Conservation (phyloP, 83 land plant genomes). For the Thuja plicata region DNA sequence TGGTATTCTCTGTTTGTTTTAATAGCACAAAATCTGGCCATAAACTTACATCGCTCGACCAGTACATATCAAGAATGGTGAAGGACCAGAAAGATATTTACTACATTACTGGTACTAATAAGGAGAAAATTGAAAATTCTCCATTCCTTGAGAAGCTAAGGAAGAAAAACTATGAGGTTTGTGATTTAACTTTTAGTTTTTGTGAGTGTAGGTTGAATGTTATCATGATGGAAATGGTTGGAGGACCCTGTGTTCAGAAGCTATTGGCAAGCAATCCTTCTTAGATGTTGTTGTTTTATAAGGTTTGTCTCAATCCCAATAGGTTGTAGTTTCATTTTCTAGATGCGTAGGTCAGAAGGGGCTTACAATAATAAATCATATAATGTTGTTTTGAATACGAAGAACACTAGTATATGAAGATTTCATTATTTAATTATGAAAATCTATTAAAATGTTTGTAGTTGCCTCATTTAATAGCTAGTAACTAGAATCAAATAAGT, state of each 20-base stretch:
- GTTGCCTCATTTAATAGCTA: no score
- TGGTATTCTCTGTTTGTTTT: neutral
- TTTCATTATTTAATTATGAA: no score
- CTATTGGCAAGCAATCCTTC: slow-evolving; percentile 43
- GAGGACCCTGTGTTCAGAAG: slow-evolving; percentile 19
- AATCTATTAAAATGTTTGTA: no score
- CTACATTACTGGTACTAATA: slow-evolving; percentile 85
- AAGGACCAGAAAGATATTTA: slow-evolving; percentile 87
- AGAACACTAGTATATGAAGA: no score
- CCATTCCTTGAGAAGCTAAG: slow-evolving; percentile 93
- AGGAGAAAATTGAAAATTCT: slow-evolving; percentile 90
- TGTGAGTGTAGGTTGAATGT: slow-evolving; percentile 40
- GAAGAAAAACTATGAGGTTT: slow-evolving; percentile 93
- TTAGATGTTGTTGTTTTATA: slow-evolving; percentile 30
- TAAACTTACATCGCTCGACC: slow-evolving; percentile 82
- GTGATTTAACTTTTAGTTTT: neutral
- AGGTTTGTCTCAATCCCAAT: neutral
- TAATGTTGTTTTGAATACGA: neutral
- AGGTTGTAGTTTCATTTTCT: neutral
- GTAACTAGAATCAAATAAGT: no score
- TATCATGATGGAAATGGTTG: slow-evolving; percentile 50
- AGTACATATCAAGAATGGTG: slow-evolving; percentile 92
- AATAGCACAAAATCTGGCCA: slow-evolving; percentile 87
- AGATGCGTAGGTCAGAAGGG: neutral
- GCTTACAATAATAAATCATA: neutral